Evolutionary conservation across 2,329 filamentous ascomycete species (phyloP).

Genomic region (Camptophora hylomeconis): DNA sequence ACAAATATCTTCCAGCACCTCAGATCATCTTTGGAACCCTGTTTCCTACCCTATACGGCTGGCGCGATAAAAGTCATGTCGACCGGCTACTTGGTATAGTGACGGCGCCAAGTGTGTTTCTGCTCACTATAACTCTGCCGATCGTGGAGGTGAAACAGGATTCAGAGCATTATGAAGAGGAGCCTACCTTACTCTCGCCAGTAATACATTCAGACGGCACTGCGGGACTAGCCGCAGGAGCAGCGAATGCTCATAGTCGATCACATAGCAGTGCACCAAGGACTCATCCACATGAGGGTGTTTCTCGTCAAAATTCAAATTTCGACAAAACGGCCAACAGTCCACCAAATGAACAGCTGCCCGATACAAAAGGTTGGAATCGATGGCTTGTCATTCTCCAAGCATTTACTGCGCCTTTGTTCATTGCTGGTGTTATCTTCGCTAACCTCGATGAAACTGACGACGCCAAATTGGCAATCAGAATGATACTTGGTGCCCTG

Average conservation of each 20-base stretch:
- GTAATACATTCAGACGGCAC: too few relatives aligned
- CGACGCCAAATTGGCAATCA: conserved; percentile 34
- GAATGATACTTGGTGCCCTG: conserved; percentile 51
- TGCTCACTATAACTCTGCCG: conserved; percentile 79
- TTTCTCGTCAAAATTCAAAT: conserved; percentile 24
- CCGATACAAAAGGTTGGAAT: conserved; percentile 55
- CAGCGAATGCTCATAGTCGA: conserved; percentile 13
- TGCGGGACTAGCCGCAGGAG: too few relatives aligned
- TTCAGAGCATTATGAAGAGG: conserved; percentile 33
- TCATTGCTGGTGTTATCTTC: conserved; percentile 63
- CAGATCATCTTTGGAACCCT: conserved; percentile 58
- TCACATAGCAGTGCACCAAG: conserved; percentile 3
- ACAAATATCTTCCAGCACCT: conserved; percentile 57
- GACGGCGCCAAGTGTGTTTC: conserved; percentile 78
- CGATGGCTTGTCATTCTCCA: conserved; percentile 81
- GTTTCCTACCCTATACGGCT: conserved; percentile 76
- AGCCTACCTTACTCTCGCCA: conserved; percentile 17
- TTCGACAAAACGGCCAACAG: conserved; percentile 21
- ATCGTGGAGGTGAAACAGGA: conserved; percentile 62
- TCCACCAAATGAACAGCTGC: conserved; percentile 11
- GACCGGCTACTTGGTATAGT: conserved; percentile 70
- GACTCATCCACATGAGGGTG: conserved; percentile 9
- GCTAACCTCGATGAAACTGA: conserved; percentile 38
- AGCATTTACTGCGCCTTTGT: conserved; percentile 73
- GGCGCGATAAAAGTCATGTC: conserved; percentile 70